phyloP scores from a whole-genome alignment of 2,329 filamentous ascomycete species.

The Neonectria ditissima region DNA sequence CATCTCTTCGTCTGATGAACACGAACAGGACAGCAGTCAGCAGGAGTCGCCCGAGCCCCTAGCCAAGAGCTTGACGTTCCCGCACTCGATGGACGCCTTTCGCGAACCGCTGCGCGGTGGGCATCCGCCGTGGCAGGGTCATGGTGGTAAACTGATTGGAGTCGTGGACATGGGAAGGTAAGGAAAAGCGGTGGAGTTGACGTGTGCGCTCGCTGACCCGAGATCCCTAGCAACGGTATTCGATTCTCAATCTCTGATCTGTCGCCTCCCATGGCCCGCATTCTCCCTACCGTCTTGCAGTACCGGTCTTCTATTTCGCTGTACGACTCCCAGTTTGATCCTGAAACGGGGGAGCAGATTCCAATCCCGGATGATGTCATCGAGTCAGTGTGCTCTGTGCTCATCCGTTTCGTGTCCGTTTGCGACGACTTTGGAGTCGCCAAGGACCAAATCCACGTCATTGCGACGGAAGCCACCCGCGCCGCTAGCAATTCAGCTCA shows the following conservation, averaged over 20 bases:
- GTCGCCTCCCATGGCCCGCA: conserved; percentile 64
- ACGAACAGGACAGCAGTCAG: conserved; percentile 26
- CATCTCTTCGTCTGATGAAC: conserved; percentile 29
- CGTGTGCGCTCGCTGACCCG: conserved; percentile 19
- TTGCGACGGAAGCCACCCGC: conserved; percentile 50
- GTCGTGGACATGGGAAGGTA: conserved; percentile 56
- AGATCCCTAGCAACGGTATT: conserved; percentile 70
- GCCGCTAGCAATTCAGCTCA: conserved; percentile 46
- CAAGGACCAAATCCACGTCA: conserved; percentile 45
- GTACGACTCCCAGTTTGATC: conserved; percentile 49
- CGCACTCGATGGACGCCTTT: conserved; percentile 10
- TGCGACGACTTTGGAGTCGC: conserved; percentile 45
- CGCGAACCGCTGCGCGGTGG: conserved; percentile 26
- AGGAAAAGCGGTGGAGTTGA: background rate
- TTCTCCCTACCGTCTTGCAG: conserved; percentile 62
- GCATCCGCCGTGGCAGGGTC: conserved; percentile 48
- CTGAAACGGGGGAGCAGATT: conserved; percentile 47
- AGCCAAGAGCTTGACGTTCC: conserved; percentile 8
- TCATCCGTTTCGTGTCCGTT: conserved; percentile 46
- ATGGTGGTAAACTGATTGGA: conserved; percentile 46
- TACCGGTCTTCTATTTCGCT: conserved; percentile 49
- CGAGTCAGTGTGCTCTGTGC: conserved; percentile 41
- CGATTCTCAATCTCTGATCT: conserved; percentile 71
- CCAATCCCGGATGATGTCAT: conserved; percentile 47
- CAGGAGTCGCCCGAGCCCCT: conserved; percentile 19